Conservation (phyloP, 73 alveolate species). For the Paramecium tetraurelia region DNA sequence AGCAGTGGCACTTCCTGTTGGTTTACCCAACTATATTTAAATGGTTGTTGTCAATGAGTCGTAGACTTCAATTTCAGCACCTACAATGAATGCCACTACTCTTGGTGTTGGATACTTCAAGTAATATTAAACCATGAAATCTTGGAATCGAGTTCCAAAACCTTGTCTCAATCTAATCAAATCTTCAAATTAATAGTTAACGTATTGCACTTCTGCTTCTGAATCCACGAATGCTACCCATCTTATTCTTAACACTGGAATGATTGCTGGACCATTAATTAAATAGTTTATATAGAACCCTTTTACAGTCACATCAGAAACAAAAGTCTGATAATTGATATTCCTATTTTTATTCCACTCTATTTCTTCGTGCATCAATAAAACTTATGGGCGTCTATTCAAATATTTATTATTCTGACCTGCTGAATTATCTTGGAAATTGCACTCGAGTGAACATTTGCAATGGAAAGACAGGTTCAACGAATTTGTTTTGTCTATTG, state of each 20-base stretch:
- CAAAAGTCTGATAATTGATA: conserved; percentile 27
- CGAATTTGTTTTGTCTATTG: neutral
- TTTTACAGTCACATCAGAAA: conserved; percentile 13
- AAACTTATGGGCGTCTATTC: conserved; percentile 9
- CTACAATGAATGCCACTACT: conserved; percentile 29
- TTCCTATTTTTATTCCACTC: conserved; percentile 50
- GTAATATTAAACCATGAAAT: conserved; percentile 4
- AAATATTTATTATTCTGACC: neutral
- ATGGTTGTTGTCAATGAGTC: neutral
- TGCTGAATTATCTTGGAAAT: conserved; percentile 5
- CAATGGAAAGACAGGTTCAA: neutral
- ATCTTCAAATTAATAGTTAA: conserved; percentile 34
- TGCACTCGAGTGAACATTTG: neutral
- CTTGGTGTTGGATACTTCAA: conserved; percentile 40
- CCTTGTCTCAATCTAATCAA: neutral
- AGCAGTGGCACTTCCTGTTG: conserved; percentile 38
- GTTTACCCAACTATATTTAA: conserved; percentile 9
- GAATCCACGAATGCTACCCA: conserved; percentile 42
- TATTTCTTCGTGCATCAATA: conserved; percentile 40
- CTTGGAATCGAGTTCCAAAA: conserved; percentile 15
- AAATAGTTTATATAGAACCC: conserved; percentile 22
- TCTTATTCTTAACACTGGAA: conserved; percentile 5
- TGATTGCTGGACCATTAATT: conserved; percentile 24
- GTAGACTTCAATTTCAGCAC: conserved; percentile 36
- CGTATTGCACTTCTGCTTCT: conserved; percentile 47